phyloP scores from a whole-genome alignment of 2,329 filamentous ascomycete species.

The Phyllosticta capitalensis region DNA sequence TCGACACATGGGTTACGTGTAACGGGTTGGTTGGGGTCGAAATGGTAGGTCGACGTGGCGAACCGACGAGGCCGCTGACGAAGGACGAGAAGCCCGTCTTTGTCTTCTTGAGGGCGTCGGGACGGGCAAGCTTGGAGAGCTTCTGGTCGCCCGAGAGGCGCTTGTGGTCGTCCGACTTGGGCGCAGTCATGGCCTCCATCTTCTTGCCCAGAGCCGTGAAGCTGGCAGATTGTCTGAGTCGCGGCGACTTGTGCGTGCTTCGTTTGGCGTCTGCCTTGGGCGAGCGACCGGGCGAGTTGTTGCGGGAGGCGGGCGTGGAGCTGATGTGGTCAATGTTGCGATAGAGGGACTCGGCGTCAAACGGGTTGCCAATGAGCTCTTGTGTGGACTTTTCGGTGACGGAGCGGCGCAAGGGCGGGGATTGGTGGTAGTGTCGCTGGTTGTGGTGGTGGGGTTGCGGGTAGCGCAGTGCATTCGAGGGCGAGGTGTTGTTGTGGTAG shows the following conservation, averaged over 20 bases:
- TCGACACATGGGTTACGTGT: conserved; percentile 95
- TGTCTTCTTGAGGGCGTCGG: conserved; percentile 28
- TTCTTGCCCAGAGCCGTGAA: conserved; percentile 33
- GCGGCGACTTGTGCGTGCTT: conserved; percentile 16
- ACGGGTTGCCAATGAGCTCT: conserved; percentile 31
- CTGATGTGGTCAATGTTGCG: conserved; percentile 26
- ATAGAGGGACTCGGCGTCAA: conserved; percentile 30
- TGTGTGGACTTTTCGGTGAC: conserved; percentile 22
- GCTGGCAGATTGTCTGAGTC: conserved; percentile 33
- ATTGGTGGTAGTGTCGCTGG: neutral
- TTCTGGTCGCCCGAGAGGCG: conserved; percentile 31
- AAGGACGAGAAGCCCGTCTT: conserved; percentile 32
- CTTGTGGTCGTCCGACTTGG: conserved; percentile 24
- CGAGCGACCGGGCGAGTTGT: conserved; percentile 21
- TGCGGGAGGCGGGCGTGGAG: conserved; percentile 12
- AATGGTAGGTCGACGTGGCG: conserved; percentile 83
- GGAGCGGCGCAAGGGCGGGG: conserved; percentile 13
- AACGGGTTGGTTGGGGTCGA: conserved; percentile 97
- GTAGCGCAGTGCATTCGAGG: neutral
- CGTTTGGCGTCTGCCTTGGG: conserved; percentile 18
- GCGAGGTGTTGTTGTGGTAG: neutral
- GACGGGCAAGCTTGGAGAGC: conserved; percentile 21
- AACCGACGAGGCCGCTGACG: conserved; percentile 37
- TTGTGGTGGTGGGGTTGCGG: no score
- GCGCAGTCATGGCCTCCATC: conserved; percentile 32